These are phyloP conservation scores for Epichloe uncinata DNA, from an alignment of 2,329 filamentous ascomycete genomes.

Conservation along the genomic window DNA sequence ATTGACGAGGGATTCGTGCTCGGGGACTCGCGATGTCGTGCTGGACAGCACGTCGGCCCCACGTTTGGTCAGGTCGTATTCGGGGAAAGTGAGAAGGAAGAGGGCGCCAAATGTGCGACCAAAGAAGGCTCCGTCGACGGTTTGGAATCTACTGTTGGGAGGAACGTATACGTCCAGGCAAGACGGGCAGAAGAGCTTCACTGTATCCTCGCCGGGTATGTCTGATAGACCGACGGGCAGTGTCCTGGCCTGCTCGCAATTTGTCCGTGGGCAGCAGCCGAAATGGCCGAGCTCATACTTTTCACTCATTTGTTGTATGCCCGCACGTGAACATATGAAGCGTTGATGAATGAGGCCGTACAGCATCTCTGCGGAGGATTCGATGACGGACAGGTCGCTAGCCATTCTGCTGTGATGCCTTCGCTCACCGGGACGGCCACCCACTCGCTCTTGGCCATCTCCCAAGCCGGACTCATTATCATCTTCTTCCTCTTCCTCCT, in stretches of 20 bases:
- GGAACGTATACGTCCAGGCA: constrained; percentile 96
- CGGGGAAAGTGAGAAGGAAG: constrained; percentile 97
- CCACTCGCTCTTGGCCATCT: constrained; percentile 44
- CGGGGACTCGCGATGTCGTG: constrained; percentile 20
- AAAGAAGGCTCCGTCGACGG: constrained; percentile 95
- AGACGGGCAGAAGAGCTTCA: constrained; percentile 95
- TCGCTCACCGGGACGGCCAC: constrained; percentile 39
- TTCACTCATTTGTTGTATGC: constrained; percentile 98
- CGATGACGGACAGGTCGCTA: constrained; percentile 87
- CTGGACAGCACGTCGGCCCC: constrained; percentile 44
- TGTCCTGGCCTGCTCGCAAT: constrained; percentile 81
- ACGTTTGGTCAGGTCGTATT: constrained; percentile 73
- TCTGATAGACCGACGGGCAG: constrained; percentile 89
- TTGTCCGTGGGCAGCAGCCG: constrained; percentile 84
- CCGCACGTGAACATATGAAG: constrained; percentile 91
- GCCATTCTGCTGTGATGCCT: constrained; percentile 74
- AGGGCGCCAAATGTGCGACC: constrained; percentile 93
- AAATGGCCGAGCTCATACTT: constrained; percentile 98
- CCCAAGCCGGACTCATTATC: constrained; percentile 51
- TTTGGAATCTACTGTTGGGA: constrained; percentile 93
- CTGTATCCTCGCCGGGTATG: constrained; percentile 90
- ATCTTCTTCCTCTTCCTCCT: constrained; percentile 64
- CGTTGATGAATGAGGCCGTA: constrained; percentile 97
- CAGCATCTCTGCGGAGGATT: constrained; percentile 93
- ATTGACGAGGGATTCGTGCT: constrained; percentile 53